Percentiles rank a stretch among this genome's conserved stretches.
These are phyloP conservation scores for Phalaenopsis equestris DNA, from an alignment of 106 monocot genomes.

Conservation along the genomic window DNA sequence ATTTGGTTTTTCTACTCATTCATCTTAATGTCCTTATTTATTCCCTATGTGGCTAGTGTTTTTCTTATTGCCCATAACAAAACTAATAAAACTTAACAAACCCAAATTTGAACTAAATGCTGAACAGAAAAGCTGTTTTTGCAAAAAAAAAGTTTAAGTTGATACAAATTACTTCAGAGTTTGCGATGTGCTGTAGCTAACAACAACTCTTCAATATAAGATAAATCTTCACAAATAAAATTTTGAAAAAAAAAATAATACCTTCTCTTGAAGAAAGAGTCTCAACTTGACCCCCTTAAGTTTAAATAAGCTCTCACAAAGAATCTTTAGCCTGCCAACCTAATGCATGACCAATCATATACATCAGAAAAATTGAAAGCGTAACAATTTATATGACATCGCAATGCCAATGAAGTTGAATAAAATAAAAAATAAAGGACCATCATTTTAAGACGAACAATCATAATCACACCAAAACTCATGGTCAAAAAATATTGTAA, in stretches of 20 bases:
- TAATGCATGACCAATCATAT: constrained; percentile 11
- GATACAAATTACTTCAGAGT: background rate
- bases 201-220: background rate
- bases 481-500: background rate
- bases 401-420: too few relatives aligned
- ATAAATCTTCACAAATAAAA: background rate
- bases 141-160: background rate
- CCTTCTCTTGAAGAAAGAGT: constrained; percentile 85
- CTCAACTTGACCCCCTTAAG: constrained; percentile 60
- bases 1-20: background rate
- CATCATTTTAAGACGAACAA: background rate
- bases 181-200: too few relatives aligned
- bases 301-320: constrained; percentile 93
- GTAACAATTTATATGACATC: too few relatives aligned
- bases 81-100: background rate
- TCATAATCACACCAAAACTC: background rate
- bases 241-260: constrained; percentile 12
- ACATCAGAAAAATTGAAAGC: constrained; percentile 1
- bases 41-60: background rate
- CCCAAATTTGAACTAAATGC: background rate
- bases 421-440: too few relatives aligned
- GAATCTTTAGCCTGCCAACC: constrained; percentile 85
- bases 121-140: background rate
- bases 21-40: background rate
- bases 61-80: background rate